phyloP scores from a whole-genome alignment of 768 basidiomycete species.

The Psilocybe subaeruginosa region DNA sequence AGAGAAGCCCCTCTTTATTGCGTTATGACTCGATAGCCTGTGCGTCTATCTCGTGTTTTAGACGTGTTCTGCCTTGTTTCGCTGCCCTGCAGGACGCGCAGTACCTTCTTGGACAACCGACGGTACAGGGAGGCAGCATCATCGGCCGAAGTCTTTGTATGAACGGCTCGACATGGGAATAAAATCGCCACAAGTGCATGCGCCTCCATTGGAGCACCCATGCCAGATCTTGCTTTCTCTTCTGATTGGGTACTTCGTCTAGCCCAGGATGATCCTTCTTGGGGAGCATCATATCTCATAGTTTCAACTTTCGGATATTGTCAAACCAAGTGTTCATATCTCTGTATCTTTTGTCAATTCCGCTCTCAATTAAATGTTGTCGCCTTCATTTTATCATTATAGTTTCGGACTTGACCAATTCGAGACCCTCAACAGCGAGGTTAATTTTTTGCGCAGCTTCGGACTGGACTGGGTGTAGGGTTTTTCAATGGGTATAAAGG shows the following conservation, averaged over 20 bases:
- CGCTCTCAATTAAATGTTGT: background rate
- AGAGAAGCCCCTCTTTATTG: background rate
- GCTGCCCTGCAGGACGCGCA: background rate
- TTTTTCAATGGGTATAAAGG: too few species aligned
- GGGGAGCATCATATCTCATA: background rate
- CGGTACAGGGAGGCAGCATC: background rate
- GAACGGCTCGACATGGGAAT: conserved; percentile 6
- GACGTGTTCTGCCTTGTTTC: conserved; percentile 10
- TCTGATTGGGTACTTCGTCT: background rate
- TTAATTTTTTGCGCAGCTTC: too few species aligned
- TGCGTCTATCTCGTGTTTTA: conserved; percentile 3
- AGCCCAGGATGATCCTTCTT: background rate
- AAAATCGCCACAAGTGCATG: background rate
- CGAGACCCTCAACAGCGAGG: background rate
- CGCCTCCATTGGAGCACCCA: background rate
- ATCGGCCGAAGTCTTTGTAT: conserved; percentile 3
- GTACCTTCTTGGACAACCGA: background rate
- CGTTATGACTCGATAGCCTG: background rate
- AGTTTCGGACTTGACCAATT: background rate
- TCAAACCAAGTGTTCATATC: background rate
- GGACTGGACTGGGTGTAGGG: too few species aligned
- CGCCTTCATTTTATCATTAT: background rate
- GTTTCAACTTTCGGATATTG: background rate
- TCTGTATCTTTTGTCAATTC: background rate
- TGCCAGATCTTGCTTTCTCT: background rate